Evolutionary conservation across 1,284 basidiomycete genomes (phyloP), one percentile per base, ranked within the genome.

Genomic region (Austroboletus niveus): DNA sequence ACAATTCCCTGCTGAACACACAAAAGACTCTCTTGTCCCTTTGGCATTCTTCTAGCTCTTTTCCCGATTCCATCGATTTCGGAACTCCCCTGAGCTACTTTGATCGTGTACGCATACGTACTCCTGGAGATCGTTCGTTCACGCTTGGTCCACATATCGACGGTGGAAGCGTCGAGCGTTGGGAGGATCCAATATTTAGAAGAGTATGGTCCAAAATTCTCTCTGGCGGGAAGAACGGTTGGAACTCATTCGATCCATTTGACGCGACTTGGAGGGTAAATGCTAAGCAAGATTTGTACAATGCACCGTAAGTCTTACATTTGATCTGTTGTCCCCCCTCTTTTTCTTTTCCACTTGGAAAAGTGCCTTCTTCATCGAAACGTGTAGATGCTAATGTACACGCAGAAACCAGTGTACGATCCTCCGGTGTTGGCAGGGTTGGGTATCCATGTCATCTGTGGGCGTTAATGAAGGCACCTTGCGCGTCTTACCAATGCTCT

Each of bases 391-490:
- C 20, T 39, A 14, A 22, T 20, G 10, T 11, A 39, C 11, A 12
- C n/a, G 8, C 34, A 81, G 79, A 20, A 82, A 78, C 48, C 78
- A 86, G 63, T 91, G 89, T 60, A 80, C 84, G 1, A 80, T 90
- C 29, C 86, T 90, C 69, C 78, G 89, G n/a, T 82, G 86, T 0
- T 85, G 85, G 77, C 88, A 92, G 64, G 87, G 87, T 4, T 85
- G 87, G 89, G 83, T 82, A 0, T 79, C 81, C 8, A 71, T 92
- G 50, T 85, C 84, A 0, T 64, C 62, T 30, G 87, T 87, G 0
- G 80, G 79, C 0, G 78, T 84, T 0, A 72, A 73, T 6, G 84
- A 92, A 63, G 90, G 91, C 11, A 87, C 85, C 0, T 68, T 87
- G 4, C 72, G 74, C 2, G 79, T 87, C 17, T 75, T 80, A 31